phyloP scores from a whole-genome alignment of 805 yeast genomes.

The Cyberlindnera subsufficiens region DNA sequence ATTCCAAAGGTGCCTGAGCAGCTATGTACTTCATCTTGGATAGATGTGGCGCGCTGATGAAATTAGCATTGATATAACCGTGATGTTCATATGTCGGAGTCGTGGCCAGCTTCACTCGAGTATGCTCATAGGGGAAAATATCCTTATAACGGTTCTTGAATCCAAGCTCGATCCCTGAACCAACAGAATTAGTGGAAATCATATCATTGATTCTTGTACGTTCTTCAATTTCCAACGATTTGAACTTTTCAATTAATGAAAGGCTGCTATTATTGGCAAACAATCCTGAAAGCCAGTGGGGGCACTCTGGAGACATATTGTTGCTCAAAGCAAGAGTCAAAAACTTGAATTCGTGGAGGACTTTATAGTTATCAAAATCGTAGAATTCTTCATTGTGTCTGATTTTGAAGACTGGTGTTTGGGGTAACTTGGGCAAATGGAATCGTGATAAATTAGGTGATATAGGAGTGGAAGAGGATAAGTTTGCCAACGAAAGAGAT shows the following conservation, averaged over 20 bases:
- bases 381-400: conserved; percentile 49
- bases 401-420: conserved; percentile 39
- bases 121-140: conserved; percentile 63
- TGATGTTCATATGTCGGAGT: conserved; percentile 27
- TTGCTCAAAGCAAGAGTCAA: conserved; percentile 5
- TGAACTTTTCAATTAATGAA: conserved; percentile 45
- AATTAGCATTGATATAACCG: conserved; percentile 52
- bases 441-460: conserved; percentile 40
- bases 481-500: conserved; percentile 17
- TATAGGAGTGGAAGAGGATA: conserved; percentile 6
- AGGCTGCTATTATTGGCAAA: conserved; percentile 19
- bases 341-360: conserved; percentile 19
- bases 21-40: conserved; percentile 56
- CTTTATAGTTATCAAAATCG: conserved; percentile 14
- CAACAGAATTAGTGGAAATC: conserved; percentile 20
- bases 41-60: conserved; percentile 32
- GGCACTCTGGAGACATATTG: conserved; percentile 4
- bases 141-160: conserved; percentile 75
- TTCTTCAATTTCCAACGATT: conserved; percentile 63
- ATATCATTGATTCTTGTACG: conserved; percentile 51
- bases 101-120: conserved; percentile 32
- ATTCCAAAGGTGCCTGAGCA: conserved; percentile 79
- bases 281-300: conserved; percentile 43
- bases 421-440: conserved; percentile 40
- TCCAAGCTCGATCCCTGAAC: conserved; percentile 57